Evolutionary conservation across 2,329 filamentous ascomycete species (phyloP).

Genomic region (Colletotrichum euphorbiae): DNA sequence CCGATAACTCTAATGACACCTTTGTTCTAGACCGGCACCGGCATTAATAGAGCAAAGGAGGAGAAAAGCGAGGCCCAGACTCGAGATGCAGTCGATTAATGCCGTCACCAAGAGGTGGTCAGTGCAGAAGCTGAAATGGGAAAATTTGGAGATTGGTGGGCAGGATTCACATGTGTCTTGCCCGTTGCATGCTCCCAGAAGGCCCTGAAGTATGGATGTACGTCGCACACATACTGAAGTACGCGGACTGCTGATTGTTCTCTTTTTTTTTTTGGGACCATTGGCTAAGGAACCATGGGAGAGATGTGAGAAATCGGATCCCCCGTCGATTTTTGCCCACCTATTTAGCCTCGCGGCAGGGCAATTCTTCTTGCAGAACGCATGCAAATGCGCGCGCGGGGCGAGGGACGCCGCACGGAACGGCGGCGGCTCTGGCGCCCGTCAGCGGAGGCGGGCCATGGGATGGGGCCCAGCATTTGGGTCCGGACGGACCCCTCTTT

Average conservation of each 20-base stretch:
- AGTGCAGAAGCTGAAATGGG: constrained; percentile 25
- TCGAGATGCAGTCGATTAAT: not conserved
- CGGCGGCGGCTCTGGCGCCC: no score
- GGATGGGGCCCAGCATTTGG: not conserved
- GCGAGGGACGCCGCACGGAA: no score
- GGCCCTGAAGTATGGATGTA: no score
- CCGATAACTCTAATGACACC: no score
- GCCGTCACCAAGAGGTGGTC: constrained; percentile 15
- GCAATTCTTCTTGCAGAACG: not conserved
- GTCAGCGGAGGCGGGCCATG: no score
- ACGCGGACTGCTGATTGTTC: not conserved
- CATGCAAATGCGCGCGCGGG: not conserved
- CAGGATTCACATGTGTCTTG: constrained; percentile 4
- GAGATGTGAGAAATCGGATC: not conserved
- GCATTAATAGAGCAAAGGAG: no score
- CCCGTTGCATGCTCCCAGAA: not conserved
- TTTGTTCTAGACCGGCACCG: no score
- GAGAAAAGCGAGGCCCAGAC: not conserved
- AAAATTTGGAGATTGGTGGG: not conserved
- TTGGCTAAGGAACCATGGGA: no score
- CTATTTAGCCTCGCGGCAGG: not conserved
- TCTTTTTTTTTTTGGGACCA: no score
- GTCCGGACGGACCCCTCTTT: not conserved
- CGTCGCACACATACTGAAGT: not conserved
- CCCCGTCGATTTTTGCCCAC: not conserved